Evolutionary conservation across 768 basidiomycete genomes (phyloP).

Genomic region (Russula olivacea): DNA sequence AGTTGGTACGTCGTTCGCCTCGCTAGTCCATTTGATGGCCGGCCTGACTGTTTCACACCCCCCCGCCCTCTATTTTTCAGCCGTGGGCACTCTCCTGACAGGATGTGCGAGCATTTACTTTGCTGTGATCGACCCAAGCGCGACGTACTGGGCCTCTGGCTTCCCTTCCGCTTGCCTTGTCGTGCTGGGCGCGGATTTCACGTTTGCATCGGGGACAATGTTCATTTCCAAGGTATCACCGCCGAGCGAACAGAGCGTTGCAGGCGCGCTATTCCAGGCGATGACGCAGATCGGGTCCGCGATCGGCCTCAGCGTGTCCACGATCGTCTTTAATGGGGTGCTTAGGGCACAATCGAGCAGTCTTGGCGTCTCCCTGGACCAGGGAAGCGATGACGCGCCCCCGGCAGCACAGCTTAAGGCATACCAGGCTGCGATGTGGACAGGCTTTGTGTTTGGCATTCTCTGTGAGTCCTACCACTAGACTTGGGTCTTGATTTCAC

Average conservation of each 20-base stretch:
- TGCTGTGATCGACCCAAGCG: conserved; percentile 53
- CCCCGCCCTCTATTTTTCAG: conserved; percentile 27
- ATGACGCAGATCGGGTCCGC: conserved; percentile 73
- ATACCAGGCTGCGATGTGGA: conserved; percentile 64
- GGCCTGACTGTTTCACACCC: background rate
- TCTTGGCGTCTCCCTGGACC: conserved; percentile 33
- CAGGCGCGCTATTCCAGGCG: conserved; percentile 72
- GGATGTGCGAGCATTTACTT: conserved; percentile 55
- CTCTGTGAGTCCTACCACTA: conserved; percentile 39
- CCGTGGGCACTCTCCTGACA: conserved; percentile 53
- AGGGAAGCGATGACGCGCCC: conserved; percentile 31
- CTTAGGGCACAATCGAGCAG: conserved; percentile 32
- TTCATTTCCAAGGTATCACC: conserved; percentile 64
- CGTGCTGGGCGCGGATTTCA: conserved; percentile 75
- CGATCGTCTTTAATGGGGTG: conserved; percentile 63
- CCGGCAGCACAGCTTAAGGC: conserved; percentile 40
- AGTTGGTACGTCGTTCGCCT: conserved; percentile 38
- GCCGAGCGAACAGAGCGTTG: conserved; percentile 68
- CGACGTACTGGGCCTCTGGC: conserved; percentile 67
- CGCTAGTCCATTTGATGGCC: background rate
- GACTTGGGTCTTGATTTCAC: background rate
- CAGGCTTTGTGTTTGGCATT: conserved; percentile 53
- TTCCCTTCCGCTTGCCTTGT: conserved; percentile 61
- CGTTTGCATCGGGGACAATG: conserved; percentile 65
- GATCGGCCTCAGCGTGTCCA: conserved; percentile 64